Evolutionary conservation across 2,329 filamentous ascomycete species (phyloP).

Genomic region (Pseudonectria foliicola): DNA sequence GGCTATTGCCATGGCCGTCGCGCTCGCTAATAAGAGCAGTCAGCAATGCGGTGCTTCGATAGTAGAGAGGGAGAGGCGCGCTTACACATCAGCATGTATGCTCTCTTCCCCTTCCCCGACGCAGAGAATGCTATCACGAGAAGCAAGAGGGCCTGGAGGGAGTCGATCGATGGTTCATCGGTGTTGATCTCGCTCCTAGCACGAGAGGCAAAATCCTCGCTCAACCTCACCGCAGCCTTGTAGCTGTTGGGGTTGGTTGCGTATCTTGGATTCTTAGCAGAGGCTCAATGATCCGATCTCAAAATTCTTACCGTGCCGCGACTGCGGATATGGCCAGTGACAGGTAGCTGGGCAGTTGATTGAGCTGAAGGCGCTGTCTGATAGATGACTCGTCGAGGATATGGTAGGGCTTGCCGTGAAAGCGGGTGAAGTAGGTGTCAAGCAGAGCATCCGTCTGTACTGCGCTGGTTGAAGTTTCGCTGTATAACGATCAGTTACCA

Average conservation of each 20-base stretch:
- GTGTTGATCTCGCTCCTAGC: constrained; percentile 65
- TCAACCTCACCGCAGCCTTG: constrained; percentile 58
- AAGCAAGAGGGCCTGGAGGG: constrained; percentile 67
- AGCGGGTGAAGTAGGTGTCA: constrained; percentile 71
- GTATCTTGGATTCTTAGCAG: constrained; percentile 41
- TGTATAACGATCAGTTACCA: constrained; percentile 19
- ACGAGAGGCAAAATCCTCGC: constrained; percentile 66
- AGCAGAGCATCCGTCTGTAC: constrained; percentile 57
- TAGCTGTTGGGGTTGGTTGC: constrained; percentile 60
- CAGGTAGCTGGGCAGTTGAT: constrained; percentile 53
- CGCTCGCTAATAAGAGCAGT: constrained; percentile 53
- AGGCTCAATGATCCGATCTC: background rate
- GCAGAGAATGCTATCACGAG: constrained; percentile 71
- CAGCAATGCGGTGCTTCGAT: constrained; percentile 19
- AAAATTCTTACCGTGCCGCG: constrained; percentile 45
- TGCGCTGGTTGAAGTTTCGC: constrained; percentile 38
- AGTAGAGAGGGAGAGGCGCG: background rate
- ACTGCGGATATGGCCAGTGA: constrained; percentile 54
- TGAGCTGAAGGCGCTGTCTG: constrained; percentile 62
- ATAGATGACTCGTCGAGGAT: constrained; percentile 72
- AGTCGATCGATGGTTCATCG: constrained; percentile 75
- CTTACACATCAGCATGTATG: constrained; percentile 77
- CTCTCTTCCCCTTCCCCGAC: constrained; percentile 72
- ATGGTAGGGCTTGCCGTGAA: constrained; percentile 77
- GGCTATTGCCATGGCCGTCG: constrained; percentile 75